These are phyloP conservation scores for Coprinopsis strossmayeri DNA, from an alignment of 768 basidiomycete genomes.

Conservation along the genomic window DNA sequence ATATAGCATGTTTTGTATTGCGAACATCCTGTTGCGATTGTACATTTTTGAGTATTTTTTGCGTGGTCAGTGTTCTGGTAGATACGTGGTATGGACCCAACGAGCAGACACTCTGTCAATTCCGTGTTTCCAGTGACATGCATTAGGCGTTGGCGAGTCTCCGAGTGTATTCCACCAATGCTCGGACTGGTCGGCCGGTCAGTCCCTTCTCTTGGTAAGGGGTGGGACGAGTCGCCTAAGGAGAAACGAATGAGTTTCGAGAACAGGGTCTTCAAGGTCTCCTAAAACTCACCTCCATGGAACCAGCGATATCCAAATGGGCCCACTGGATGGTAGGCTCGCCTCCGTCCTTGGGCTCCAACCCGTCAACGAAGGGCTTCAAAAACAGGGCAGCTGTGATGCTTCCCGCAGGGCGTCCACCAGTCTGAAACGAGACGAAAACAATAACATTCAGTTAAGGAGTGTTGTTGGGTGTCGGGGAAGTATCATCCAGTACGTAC, in stretches of 20 bases:
- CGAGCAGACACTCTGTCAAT: too few species aligned
- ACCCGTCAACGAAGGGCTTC: slow-evolving; percentile 73
- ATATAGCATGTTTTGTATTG: too few species aligned
- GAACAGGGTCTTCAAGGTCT: too few species aligned
- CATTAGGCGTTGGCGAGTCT: slow-evolving; percentile 23
- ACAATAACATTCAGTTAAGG: too few species aligned
- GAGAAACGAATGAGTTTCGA: not conserved
- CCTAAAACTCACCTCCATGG: slow-evolving; percentile 71
- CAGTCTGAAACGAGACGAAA: slow-evolving; percentile 44
- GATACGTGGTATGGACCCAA: too few species aligned
- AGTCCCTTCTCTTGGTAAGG: slow-evolving; percentile 70
- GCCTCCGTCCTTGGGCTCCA: slow-evolving; percentile 53
- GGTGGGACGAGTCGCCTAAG: slow-evolving; percentile 42
- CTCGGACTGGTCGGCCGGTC: slow-evolving; percentile 66
- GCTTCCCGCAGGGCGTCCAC: slow-evolving; percentile 65
- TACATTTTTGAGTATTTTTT: too few species aligned
- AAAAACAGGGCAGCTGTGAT: slow-evolving; percentile 86
- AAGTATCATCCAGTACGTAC: slow-evolving; percentile 27
- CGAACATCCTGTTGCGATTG: too few species aligned
- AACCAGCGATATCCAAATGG: slow-evolving; percentile 78
- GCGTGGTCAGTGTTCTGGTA: too few species aligned
- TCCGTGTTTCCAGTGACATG: too few species aligned
- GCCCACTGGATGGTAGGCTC: slow-evolving; percentile 69
- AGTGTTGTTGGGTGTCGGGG: too few species aligned
- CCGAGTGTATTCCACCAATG: slow-evolving; percentile 35